phyloP scores from a whole-genome alignment of 768 basidiomycete genomes.

The Boletus bicolor region DNA sequence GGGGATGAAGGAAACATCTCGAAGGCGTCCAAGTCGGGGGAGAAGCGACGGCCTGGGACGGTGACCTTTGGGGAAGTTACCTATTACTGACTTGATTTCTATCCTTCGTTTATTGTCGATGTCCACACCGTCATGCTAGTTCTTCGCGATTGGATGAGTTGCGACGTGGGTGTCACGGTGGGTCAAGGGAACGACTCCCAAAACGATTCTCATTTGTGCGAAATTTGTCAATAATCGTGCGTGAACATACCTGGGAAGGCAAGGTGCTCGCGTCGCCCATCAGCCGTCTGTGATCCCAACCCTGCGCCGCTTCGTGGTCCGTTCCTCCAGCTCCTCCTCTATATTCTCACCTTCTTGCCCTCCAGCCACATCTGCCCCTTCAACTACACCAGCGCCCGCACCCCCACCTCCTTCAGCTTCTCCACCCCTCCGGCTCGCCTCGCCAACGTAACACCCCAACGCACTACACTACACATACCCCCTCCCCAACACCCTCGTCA shows the following conservation, averaged over 20 bases:
- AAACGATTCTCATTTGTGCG: not conserved
- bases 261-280: not conserved
- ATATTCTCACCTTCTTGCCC: not conserved
- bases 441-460: slow-evolving; percentile 41
- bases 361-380: not conserved
- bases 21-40: not conserved
- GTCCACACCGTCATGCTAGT: not conserved
- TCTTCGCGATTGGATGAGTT: not conserved
- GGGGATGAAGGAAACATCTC: not conserved
- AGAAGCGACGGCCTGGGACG: not conserved
- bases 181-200: not conserved
- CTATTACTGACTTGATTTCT: not conserved
- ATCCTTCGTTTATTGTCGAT: not conserved
- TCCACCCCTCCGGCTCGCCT: not conserved
- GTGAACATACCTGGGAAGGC: not conserved
- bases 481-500: slow-evolving; percentile 61
- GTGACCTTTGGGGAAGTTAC: slow-evolving; percentile 6
- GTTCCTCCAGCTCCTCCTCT: slow-evolving; percentile 5
- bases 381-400: not conserved
- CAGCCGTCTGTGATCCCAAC: slow-evolving; percentile 3
- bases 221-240: not conserved
- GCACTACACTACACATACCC: slow-evolving; percentile 62
- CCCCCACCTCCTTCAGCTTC: not conserved
- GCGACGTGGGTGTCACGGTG: not conserved
- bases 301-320: slow-evolving; percentile 14